Conservation (phyloP, 768 basidiomycete species). For the Leucosporidium yakuticum region DNA sequence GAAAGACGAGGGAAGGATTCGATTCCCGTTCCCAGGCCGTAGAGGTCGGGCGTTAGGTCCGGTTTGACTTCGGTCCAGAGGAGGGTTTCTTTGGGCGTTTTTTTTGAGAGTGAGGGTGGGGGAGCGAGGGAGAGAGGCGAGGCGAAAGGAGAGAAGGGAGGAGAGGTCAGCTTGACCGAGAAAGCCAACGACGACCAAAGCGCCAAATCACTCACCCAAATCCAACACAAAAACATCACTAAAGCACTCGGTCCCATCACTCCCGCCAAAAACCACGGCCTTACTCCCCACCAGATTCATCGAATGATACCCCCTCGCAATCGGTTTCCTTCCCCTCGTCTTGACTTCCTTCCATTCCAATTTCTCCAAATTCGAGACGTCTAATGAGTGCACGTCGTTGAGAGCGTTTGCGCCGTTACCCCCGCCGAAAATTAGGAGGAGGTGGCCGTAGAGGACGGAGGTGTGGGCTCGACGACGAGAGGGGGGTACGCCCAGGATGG, state of each 20-base stretch:
- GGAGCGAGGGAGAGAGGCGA: no score
- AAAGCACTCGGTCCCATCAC: slow-evolving; percentile 82
- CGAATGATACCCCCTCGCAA: slow-evolving; percentile 77
- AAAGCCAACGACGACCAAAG: background rate
- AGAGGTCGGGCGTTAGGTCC: slow-evolving; percentile 57
- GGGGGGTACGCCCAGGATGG: slow-evolving; percentile 42
- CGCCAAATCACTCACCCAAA: slow-evolving; percentile 55
- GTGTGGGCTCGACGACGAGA: slow-evolving; percentile 81
- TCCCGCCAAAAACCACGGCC: slow-evolving; percentile 85
- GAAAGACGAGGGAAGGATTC: slow-evolving; percentile 18
- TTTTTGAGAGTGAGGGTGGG: background rate
- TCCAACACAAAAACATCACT: slow-evolving; percentile 81
- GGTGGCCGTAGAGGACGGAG: slow-evolving; percentile 62
- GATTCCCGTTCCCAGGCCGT: slow-evolving; percentile 35
- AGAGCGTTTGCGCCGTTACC: slow-evolving; percentile 85
- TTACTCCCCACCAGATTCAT: slow-evolving; percentile 69
- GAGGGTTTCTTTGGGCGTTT: slow-evolving; percentile 38
- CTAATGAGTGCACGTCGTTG: slow-evolving; percentile 83
- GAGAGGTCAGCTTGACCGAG: background rate
- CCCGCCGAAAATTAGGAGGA: slow-evolving; percentile 85
- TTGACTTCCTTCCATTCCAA: slow-evolving; percentile 43
- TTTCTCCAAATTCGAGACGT: slow-evolving; percentile 41
- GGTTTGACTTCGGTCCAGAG: slow-evolving; percentile 43
- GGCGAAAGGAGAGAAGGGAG: background rate
- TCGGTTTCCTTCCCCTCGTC: slow-evolving; percentile 37